phyloP scores from a whole-genome alignment of 2,329 filamentous ascomycete species.

The Thelonectria olida region DNA sequence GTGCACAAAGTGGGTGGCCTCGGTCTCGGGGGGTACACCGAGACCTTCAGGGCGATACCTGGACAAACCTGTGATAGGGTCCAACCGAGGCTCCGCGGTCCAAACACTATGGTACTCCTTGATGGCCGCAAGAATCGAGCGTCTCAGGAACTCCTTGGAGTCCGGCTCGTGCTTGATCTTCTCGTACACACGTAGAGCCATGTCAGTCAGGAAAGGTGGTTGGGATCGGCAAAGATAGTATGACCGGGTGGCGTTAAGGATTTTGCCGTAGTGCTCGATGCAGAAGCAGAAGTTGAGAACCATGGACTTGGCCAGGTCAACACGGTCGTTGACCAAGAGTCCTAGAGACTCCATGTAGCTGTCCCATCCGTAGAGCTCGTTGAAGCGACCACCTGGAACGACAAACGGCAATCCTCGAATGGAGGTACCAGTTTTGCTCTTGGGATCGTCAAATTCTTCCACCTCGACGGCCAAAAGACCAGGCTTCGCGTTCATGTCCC shows the following conservation, averaged over 20 bases:
- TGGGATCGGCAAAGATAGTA: slow-evolving; percentile 97
- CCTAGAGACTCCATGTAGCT: slow-evolving; percentile 98
- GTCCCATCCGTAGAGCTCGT: slow-evolving; percentile 98
- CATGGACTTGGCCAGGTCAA: slow-evolving; percentile 92
- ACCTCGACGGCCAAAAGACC: slow-evolving; percentile 91
- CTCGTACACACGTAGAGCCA: slow-evolving; percentile 93
- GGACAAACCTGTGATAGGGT: slow-evolving; percentile 81
- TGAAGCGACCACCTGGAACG: slow-evolving; percentile 97
- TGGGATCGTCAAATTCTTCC: slow-evolving; percentile 74
- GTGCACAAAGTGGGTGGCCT: slow-evolving; percentile 86
- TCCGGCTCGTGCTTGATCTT: slow-evolving; percentile 88
- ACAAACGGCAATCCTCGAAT: slow-evolving; percentile 89
- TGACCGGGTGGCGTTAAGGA: slow-evolving; percentile 93
- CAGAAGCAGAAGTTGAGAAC: slow-evolving; percentile 97
- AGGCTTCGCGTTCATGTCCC: slow-evolving; percentile 85
- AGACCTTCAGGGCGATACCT: slow-evolving; percentile 84
- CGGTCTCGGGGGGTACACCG: slow-evolving; percentile 91
- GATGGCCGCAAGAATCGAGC: slow-evolving; percentile 87
- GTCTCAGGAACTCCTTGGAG: slow-evolving; percentile 81
- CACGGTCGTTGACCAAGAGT: slow-evolving; percentile 83
- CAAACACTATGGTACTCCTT: slow-evolving; percentile 96
- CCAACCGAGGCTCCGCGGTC: slow-evolving; percentile 80
- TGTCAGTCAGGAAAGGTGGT: slow-evolving; percentile 96
- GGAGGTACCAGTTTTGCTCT: slow-evolving; percentile 69
- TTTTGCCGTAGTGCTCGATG: slow-evolving; percentile 98